Evolutionary conservation across 2,329 filamentous ascomycete genomes (phyloP).

Genomic region (Calonectria multiphialidica): DNA sequence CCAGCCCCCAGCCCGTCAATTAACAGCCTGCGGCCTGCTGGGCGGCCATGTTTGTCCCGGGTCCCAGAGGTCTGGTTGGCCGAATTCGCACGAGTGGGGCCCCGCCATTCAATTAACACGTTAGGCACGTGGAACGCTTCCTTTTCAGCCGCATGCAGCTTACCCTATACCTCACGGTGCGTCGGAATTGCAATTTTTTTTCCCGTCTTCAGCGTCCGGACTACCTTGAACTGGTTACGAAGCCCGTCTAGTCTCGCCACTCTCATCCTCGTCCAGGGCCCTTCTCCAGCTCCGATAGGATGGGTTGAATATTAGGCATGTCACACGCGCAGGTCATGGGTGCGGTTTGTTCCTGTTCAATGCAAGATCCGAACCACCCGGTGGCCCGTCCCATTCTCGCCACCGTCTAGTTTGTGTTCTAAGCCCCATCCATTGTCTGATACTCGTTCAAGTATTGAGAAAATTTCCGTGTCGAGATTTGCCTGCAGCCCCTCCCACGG

Average conservation of each 20-base stretch:
- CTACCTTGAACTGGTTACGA: neutral
- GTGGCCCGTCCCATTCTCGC: neutral
- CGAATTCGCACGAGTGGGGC: constrained; percentile 18
- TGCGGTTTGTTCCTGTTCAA: neutral
- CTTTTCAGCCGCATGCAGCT: constrained; percentile 35
- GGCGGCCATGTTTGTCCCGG: neutral
- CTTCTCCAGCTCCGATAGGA: neutral
- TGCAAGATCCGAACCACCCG: constrained; percentile 3
- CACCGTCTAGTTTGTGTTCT: neutral
- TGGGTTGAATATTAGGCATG: neutral
- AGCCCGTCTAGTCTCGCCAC: neutral
- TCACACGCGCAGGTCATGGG: neutral
- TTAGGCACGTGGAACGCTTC: constrained; percentile 38
- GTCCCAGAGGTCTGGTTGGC: constrained; percentile 6
- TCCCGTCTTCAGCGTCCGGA: neutral
- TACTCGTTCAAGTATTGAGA: neutral
- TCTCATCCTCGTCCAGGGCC: neutral
- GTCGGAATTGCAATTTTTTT: too few relatives aligned
- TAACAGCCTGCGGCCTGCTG: neutral
- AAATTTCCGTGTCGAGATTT: neutral
- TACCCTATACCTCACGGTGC: neutral
- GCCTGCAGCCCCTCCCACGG: neutral
- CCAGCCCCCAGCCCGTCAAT: constrained; percentile 4
- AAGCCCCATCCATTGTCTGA: neutral
- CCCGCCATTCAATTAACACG: constrained; percentile 16